Conservation (phyloP, 139 green algal genomes). For the Chlamydomonas eustigma region DNA sequence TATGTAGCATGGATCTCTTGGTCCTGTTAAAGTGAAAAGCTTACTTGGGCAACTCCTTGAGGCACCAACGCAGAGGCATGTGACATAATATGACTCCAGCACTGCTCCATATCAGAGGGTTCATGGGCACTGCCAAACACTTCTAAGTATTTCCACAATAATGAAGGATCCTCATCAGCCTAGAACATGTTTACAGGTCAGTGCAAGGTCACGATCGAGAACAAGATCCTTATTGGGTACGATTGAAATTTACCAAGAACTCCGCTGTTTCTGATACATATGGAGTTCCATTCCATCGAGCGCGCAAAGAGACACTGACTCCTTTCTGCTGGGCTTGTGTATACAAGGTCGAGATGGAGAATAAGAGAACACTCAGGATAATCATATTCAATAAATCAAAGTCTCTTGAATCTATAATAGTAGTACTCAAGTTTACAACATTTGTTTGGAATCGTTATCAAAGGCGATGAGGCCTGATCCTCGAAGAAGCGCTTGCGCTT, state of each 20-base stretch:
- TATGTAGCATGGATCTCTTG: too few species aligned
- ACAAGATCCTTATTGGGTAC: background rate
- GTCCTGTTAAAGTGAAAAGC: too few species aligned
- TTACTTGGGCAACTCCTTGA: background rate
- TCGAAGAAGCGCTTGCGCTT: too few species aligned
- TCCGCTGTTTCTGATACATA: background rate
- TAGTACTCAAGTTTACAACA: too few species aligned
- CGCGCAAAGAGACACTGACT: background rate
- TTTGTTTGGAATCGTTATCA: too few species aligned
- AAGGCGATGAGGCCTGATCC: too few species aligned
- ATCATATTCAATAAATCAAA: too few species aligned
- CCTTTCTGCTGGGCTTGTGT: conserved; percentile 1
- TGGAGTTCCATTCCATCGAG: background rate
- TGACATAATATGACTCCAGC: background rate
- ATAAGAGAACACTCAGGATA: too few species aligned
- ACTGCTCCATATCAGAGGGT: background rate
- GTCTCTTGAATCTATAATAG: too few species aligned
- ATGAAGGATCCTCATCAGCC: background rate
- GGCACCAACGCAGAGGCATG: background rate
- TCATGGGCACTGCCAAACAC: background rate
- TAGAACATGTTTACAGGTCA: background rate
- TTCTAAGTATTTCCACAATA: background rate
- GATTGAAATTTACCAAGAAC: background rate
- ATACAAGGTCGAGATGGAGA: background rate
- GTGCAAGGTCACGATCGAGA: background rate